Evolutionary conservation across 164 flowering plant genomes (phyloP).

Genomic region (Stephania japonica): DNA sequence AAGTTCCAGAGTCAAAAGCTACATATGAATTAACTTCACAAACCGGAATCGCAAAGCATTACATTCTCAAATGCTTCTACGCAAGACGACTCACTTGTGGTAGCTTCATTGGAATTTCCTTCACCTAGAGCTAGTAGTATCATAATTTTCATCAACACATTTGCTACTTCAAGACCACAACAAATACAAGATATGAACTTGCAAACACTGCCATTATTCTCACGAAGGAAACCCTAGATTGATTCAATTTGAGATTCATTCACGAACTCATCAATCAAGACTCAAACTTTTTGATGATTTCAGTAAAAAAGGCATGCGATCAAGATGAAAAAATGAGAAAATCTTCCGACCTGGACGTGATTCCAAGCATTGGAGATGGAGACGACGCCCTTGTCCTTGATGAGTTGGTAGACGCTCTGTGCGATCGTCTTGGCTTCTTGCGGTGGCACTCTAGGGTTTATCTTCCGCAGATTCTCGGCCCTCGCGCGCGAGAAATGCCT

Average conservation of each 20-base stretch:
- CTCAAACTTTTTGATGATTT: too few relatives aligned
- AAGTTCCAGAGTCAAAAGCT: too few relatives aligned
- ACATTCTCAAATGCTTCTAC: not conserved
- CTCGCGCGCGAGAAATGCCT: constrained; percentile 48
- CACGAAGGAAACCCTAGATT: not conserved
- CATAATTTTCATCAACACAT: too few relatives aligned
- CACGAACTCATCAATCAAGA: not conserved
- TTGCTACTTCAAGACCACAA: too few relatives aligned
- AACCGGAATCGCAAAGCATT: not conserved
- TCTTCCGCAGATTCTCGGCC: constrained; percentile 57
- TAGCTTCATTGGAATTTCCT: not conserved
- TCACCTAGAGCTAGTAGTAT: not conserved
- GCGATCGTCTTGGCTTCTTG: constrained; percentile 62
- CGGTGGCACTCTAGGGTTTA: constrained; percentile 69
- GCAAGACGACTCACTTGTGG: not conserved
- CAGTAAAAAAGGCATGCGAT: not conserved
- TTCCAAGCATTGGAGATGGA: constrained; percentile 60
- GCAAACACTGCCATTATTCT: too few relatives aligned
- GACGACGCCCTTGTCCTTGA: constrained; percentile 58
- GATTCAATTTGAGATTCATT: not conserved
- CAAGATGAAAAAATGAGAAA: not conserved
- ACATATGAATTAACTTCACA: too few relatives aligned
- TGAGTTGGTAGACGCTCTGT: constrained; percentile 41
- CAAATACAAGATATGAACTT: too few relatives aligned
- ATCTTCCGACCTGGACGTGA: constrained; percentile 28